Evolutionary conservation across 441 rosid species (phyloP).

Genomic region (Flueggea neowawraea): DNA sequence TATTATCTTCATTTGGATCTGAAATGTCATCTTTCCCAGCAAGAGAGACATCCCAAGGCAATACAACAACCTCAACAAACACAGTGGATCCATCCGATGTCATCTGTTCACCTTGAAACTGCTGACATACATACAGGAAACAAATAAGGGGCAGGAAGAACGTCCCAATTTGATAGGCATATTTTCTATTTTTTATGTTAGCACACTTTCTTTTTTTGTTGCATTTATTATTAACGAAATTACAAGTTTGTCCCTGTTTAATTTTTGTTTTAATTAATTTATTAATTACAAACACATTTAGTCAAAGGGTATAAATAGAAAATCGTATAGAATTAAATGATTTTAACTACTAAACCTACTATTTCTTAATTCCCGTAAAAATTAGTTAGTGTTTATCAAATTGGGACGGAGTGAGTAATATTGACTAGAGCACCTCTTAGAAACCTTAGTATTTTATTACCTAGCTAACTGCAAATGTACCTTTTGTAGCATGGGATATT

Average conservation of each 20-base stretch:
- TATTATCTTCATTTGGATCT: constrained; percentile 13
- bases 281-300: too few relatives aligned
- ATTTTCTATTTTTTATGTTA: too few relatives aligned
- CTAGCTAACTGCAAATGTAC: constrained; percentile 27
- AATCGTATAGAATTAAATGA: too few relatives aligned
- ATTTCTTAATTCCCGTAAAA: too few relatives aligned
- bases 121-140: constrained; percentile 17
- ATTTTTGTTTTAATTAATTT: too few relatives aligned
- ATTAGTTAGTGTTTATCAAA: too few relatives aligned
- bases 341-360: too few relatives aligned
- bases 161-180: too few relatives aligned
- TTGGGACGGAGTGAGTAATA: background rate
- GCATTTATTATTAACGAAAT: too few relatives aligned
- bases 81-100: constrained; percentile 31
- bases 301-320: too few relatives aligned
- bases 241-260: too few relatives aligned
- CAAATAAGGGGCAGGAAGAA: constrained; percentile 4
- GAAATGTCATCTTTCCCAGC: constrained; percentile 37
- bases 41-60: constrained; percentile 79
- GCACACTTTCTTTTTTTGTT: too few relatives aligned
- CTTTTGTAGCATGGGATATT: constrained; percentile 53
- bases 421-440: background rate
- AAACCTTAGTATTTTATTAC: background rate
- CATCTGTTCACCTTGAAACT: constrained; percentile 45
- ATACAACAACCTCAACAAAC: constrained; percentile 65